Conservation (phyloP, 148 eudicot genomes). For the Silene uniflora region DNA sequence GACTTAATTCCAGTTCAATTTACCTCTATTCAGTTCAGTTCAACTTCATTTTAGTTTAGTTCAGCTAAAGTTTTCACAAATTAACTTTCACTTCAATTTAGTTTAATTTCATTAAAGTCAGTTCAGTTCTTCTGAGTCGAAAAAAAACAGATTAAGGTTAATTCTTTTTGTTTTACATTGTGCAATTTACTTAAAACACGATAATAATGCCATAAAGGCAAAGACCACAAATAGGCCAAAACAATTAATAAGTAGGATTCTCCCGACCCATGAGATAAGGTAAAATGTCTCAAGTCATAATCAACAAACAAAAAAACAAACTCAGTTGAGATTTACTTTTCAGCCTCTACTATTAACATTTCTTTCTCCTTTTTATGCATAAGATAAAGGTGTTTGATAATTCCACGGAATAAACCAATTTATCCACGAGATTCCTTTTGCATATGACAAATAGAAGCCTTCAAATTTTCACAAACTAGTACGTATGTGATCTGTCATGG, state of each 20-base stretch:
- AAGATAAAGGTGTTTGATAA: no score
- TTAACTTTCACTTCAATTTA: no score
- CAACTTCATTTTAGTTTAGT: no score
- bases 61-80: no score
- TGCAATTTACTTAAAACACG: background rate
- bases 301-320: slow-evolving; percentile 6
- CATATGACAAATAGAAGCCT: background rate
- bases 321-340: slow-evolving; percentile 12
- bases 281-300: slow-evolving; percentile 11
- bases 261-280: slow-evolving; percentile 23
- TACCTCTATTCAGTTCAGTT: no score
- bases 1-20: no score
- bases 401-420: background rate
- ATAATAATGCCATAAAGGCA: background rate
- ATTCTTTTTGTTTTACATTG: background rate
- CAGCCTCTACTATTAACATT: background rate
- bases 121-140: no score
- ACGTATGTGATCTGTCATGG: no score
- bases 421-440: background rate
- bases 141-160: no score
- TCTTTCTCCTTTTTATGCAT: background rate
- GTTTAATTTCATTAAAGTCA: no score
- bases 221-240: background rate
- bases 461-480: background rate
- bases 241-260: background rate